Evolutionary conservation across 2,329 filamentous ascomycete species (phyloP).

Genomic region (Chaetomium strumarium): DNA sequence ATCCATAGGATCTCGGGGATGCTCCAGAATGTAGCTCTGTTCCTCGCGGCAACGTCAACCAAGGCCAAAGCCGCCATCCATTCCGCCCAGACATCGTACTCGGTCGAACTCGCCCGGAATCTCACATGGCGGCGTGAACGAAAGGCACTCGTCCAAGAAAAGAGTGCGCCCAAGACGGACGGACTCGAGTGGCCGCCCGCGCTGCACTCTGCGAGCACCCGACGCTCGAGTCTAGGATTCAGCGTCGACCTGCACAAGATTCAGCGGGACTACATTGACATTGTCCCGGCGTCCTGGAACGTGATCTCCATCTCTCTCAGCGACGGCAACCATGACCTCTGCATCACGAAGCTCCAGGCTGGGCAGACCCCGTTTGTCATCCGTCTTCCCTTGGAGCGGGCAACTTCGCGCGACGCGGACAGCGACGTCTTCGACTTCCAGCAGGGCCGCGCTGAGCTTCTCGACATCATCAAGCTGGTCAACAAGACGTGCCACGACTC

Average conservation of each 20-base stretch:
- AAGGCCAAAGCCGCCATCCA: slow-evolving; percentile 42
- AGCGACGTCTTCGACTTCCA: slow-evolving; percentile 76
- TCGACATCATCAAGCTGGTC: slow-evolving; percentile 73
- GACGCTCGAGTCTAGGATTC: slow-evolving; percentile 41
- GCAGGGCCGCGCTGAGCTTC: slow-evolving; percentile 70
- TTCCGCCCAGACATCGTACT: slow-evolving; percentile 55
- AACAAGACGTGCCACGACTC: slow-evolving; percentile 75
- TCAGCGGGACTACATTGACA: slow-evolving; percentile 75
- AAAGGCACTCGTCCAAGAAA: slow-evolving; percentile 45
- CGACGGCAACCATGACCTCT: slow-evolving; percentile 76
- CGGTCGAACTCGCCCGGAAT: slow-evolving; percentile 64
- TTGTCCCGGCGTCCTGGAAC: slow-evolving; percentile 77
- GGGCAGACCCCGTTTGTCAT: slow-evolving; percentile 77
- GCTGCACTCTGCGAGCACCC: slow-evolving; percentile 23
- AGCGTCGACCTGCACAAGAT: slow-evolving; percentile 56
- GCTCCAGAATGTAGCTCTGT: slow-evolving; percentile 58
- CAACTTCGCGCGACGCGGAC: slow-evolving; percentile 73
- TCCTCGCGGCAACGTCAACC: slow-evolving; percentile 56
- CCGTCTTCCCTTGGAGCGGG: slow-evolving; percentile 75
- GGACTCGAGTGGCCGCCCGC: slow-evolving; percentile 34
- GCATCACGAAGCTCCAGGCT: slow-evolving; percentile 76
- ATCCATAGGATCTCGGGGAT: slow-evolving; percentile 59
- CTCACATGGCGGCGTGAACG: slow-evolving; percentile 61
- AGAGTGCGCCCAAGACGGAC: slow-evolving; percentile 36
- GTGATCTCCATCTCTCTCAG: slow-evolving; percentile 81